These are phyloP conservation scores for Ceratorhiza oryzae-sativae DNA, from an alignment of 1,284 basidiomycete species.

Conservation along the genomic window DNA sequence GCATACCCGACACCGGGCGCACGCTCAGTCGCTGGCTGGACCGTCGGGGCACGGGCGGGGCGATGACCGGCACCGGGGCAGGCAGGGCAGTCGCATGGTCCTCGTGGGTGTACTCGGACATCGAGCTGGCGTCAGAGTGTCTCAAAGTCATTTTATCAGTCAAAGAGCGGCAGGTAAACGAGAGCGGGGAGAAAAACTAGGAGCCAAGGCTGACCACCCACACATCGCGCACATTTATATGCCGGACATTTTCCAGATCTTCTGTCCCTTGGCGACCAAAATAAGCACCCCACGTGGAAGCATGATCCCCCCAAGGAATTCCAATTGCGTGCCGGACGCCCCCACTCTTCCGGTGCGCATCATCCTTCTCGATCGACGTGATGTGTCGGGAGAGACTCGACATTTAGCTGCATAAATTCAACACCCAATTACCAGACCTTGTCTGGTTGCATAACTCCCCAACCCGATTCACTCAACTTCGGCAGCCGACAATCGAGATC, in stretches of 20 bases:
- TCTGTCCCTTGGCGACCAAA: neutral
- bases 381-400: too few species aligned
- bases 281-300: neutral
- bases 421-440: too few species aligned
- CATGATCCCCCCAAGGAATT: neutral
- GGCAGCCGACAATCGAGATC: too few species aligned
- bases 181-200: neutral
- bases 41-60: constrained; percentile 1
- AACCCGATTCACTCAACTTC: too few species aligned
- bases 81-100: neutral
- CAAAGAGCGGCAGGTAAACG: too few species aligned
- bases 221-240: neutral
- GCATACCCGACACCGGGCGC: neutral
- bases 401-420: too few species aligned
- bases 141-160: neutral
- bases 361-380: too few species aligned
- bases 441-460: too few species aligned
- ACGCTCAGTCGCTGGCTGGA: constrained; percentile 10
- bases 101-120: constrained; percentile 26
- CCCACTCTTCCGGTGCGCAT: neutral
- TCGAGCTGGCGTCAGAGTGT: constrained; percentile 21
- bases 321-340: too few species aligned
- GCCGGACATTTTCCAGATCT: neutral
- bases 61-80: neutral
- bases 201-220: neutral